Evolutionary conservation across 306 rosid genomes (phyloP), one percentile per base, ranked within the genome.

Genomic region (Leucaena leucocephala): DNA sequence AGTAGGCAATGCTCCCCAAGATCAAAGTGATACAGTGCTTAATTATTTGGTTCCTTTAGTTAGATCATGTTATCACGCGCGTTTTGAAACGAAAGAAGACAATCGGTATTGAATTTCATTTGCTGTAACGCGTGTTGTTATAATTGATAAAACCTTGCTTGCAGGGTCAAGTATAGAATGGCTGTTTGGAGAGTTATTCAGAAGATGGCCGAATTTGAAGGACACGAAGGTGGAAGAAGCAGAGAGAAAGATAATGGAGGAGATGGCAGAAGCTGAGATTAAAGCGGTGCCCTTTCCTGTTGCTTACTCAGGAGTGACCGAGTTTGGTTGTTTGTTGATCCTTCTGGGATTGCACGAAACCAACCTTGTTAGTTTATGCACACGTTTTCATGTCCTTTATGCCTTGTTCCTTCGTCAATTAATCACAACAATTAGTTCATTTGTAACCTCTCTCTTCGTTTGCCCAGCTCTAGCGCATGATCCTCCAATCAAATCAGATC

Each of bases 191-290:
- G 36, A 39, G 2, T 54, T 6, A 33, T 38, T 36, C 34, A 38
- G 17, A 34, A 33, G 22, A 19, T 39, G 77, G 67, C 67, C 67
- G 2, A 27, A 55, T 22, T 73, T 73, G 7, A 34, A 48, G 21
- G 76, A 58, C 44, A 15, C 7, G 1, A 54, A 12, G 35, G 49
- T 19, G 21, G 77, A 73, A 3, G 77, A 73, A 52, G 50, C 77
- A 54, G 22, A 76, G 21, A 62, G 17, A 35, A 71, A 72, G 45
- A 61, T 72, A 59, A 72, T 49, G 57, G 68, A 80, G 48, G 83
- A 72, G 42, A 22, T 49, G 78, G 19, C 74, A 1, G 54, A 36
- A 1, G 22, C 40, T 49, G 16, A 10, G 0, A 5, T 80, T 48
- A 16, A 35, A 39, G 78, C 63, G 42, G 16, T 64, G 3, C 45